Evolutionary conservation across 176 grass and related monocot species (phyloP).

Genomic region (Thalia dealbata): DNA sequence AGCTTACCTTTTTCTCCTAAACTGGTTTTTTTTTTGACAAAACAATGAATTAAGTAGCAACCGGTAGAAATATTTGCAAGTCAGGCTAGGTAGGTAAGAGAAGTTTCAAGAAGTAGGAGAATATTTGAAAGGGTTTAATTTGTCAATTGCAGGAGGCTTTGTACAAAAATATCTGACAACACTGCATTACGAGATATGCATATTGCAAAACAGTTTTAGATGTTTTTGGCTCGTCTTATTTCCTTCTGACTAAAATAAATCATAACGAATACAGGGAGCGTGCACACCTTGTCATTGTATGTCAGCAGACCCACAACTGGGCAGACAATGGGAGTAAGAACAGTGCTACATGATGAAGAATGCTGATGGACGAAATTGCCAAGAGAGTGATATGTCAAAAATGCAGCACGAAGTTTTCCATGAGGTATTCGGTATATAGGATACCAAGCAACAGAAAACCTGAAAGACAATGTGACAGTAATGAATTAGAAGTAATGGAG

Average conservation of each 20-base stretch:
- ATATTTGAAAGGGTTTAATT: no score
- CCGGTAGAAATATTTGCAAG: no score
- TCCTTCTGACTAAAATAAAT: neutral
- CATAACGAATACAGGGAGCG: neutral
- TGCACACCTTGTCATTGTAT: constrained; percentile 62
- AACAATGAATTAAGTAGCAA: no score
- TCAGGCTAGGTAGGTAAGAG: no score
- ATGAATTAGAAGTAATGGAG: neutral
- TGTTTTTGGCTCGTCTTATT: neutral
- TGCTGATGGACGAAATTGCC: constrained; percentile 37
- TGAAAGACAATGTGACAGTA: constrained; percentile 25
- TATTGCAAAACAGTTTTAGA: no score
- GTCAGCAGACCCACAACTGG: constrained; percentile 56
- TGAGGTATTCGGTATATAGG: constrained; percentile 76
- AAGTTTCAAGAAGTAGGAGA: no score
- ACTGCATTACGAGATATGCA: no score
- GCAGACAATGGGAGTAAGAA: constrained; percentile 10
- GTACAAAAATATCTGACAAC: no score
- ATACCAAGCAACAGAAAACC: constrained; percentile 96
- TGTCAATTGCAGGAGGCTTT: no score
- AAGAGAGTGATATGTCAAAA: constrained; percentile 84
- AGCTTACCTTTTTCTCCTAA: no score
- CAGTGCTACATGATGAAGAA: constrained; percentile 3
- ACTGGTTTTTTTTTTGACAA: no score
- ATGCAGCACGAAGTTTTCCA: constrained; percentile 66